Conservation (phyloP, 352 stramenopile genomes). For the Pythium scleroteichum region DNA sequence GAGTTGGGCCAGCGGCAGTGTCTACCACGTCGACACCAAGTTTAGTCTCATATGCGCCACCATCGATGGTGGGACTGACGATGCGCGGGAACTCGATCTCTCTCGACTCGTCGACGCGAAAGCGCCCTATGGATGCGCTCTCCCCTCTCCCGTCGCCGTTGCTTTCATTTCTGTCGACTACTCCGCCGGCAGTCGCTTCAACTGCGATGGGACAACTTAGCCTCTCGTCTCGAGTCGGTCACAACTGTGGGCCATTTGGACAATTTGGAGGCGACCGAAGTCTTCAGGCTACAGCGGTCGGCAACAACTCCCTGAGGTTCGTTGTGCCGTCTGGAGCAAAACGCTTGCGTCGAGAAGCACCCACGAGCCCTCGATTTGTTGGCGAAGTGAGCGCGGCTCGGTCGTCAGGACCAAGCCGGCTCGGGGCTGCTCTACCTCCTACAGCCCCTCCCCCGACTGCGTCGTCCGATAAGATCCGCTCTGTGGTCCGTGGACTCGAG, state of each 20-base stretch:
- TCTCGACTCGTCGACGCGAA: slow-evolving; percentile 14
- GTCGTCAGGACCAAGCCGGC: background rate
- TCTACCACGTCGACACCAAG: background rate
- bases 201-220: slow-evolving; percentile 13
- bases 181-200: background rate
- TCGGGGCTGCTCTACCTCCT: slow-evolving; percentile 1
- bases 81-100: slow-evolving; percentile 17
- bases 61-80: background rate
- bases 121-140: slow-evolving; percentile 23
- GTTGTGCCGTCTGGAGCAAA: slow-evolving; percentile 21
- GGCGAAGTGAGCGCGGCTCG: slow-evolving; percentile 12
- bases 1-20: slow-evolving; percentile 2
- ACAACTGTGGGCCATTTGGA: background rate
- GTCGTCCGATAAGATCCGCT: slow-evolving; percentile 32
- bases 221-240: slow-evolving; percentile 12
- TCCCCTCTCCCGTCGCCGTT: slow-evolving; percentile 29
- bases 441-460: slow-evolving; percentile 1
- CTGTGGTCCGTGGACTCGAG: slow-evolving; percentile 28
- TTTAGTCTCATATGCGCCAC: background rate
- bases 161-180: slow-evolving; percentile 23
- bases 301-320: slow-evolving; percentile 28
- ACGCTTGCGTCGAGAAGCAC: slow-evolving; percentile 20
- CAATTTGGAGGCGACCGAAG: background rate
- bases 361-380: slow-evolving; percentile 21
- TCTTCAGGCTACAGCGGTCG: slow-evolving; percentile 6